Percentiles rank a stretch among this genome's conserved stretches.
phyloP scores from a whole-genome alignment of 495 filamentous ascomycete species.

The Symbiotaphrina buchneri region DNA sequence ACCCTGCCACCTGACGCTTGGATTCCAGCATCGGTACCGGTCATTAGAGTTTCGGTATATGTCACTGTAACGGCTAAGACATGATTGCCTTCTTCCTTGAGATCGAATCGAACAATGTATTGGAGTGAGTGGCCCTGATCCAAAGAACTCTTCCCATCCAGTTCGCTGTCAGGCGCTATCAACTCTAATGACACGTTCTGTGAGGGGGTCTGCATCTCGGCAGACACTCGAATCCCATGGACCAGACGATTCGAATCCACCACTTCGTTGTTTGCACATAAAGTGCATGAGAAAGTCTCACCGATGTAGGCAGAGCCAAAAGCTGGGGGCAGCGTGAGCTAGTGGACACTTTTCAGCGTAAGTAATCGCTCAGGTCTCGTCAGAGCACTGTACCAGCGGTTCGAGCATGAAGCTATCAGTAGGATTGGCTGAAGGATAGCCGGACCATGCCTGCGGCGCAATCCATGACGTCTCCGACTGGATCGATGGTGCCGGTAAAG shows the following conservation, averaged over 20 bases:
- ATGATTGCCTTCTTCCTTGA: constrained; percentile 87
- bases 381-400: constrained; percentile 23
- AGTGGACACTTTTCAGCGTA: constrained; percentile 1
- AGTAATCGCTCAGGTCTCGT: not conserved
- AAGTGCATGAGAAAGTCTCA: constrained; percentile 81
- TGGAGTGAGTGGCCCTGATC: constrained; percentile 50
- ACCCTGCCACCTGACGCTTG: constrained; percentile 44
- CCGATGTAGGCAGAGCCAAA: constrained; percentile 93
- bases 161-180: constrained; percentile 15
- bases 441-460: constrained; percentile 24
- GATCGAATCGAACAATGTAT: constrained; percentile 61
- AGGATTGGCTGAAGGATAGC: constrained; percentile 23
- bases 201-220: constrained; percentile 85
- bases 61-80: constrained; percentile 85
- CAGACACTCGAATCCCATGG: constrained; percentile 57
- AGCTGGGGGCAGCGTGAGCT: constrained; percentile 75
- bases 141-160: constrained; percentile 22
- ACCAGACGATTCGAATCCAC: constrained; percentile 17
- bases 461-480: constrained; percentile 20
- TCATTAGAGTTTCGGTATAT: constrained; percentile 43
- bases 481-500: constrained; percentile 22
- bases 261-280: constrained; percentile 85
- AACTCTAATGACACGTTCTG: constrained; percentile 34
- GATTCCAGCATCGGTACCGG: constrained; percentile 12
- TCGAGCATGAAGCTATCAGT: constrained; percentile 33